Percentiles rank a stretch among this genome's conserved stretches.
Evolutionary conservation across 2,329 filamentous ascomycete species (phyloP).

Genomic region (Tolypocladium album): DNA sequence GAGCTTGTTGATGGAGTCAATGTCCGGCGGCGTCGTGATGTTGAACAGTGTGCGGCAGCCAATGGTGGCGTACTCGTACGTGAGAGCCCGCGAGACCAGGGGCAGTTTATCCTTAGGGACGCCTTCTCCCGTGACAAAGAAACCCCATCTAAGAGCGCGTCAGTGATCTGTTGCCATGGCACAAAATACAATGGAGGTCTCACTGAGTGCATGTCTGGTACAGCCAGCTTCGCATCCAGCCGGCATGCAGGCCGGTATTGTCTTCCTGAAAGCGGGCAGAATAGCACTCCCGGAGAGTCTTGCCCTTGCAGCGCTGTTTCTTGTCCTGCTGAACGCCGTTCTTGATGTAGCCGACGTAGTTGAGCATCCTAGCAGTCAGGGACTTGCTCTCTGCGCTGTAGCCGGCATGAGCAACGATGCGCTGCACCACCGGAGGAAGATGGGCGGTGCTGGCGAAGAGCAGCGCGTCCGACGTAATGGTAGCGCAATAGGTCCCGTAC

Average conservation of each 20-base stretch:
- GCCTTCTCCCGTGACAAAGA: slow-evolving; percentile 61
- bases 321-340: slow-evolving; percentile 15
- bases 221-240: slow-evolving; percentile 29
- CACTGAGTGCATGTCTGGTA: slow-evolving; percentile 47
- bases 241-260: slow-evolving; percentile 10
- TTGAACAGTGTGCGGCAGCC: slow-evolving; percentile 61
- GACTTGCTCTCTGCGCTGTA: slow-evolving; percentile 24
- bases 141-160: slow-evolving; percentile 55
- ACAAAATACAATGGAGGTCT: slow-evolving; percentile 7
- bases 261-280: slow-evolving; percentile 13
- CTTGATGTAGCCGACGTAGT: slow-evolving; percentile 37
- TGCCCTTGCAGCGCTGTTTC: slow-evolving; percentile 10
- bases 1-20: slow-evolving; percentile 62
- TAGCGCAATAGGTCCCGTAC: slow-evolving; percentile 38
- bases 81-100: slow-evolving; percentile 59
- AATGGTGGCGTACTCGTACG: slow-evolving; percentile 49
- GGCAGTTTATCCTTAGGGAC: slow-evolving; percentile 54
- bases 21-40: slow-evolving; percentile 51
- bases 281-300: slow-evolving; percentile 18
- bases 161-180: not conserved
- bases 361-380: slow-evolving; percentile 34
- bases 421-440: slow-evolving; percentile 21
- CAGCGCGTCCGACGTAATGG: slow-evolving; percentile 27
- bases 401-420: slow-evolving; percentile 30
- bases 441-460: slow-evolving; percentile 30